phyloP scores from a whole-genome alignment of 2,329 filamentous ascomycete genomes.

The Cladosporium sp. region DNA sequence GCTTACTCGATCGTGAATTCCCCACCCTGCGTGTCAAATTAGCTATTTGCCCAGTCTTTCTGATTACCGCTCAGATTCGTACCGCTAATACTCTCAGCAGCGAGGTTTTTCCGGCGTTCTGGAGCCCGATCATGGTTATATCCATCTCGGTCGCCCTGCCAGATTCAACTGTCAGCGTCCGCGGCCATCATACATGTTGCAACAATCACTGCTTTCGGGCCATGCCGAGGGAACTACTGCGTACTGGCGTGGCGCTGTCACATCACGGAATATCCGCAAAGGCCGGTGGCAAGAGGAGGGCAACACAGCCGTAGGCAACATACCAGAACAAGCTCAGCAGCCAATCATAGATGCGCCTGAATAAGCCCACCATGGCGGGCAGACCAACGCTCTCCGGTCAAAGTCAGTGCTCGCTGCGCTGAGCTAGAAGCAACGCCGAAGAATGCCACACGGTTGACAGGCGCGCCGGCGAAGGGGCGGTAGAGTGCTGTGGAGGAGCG shows the following conservation, averaged over 20 bases:
- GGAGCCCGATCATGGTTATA: conserved; percentile 96
- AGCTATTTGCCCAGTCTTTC: conserved; percentile 13
- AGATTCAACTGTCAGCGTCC: conserved; percentile 15
- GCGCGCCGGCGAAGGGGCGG: conserved; percentile 1
- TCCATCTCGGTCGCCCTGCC: conserved; percentile 97
- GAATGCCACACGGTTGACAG: conserved; percentile 6
- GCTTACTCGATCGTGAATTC: conserved; percentile 98
- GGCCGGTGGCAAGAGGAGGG: conserved; percentile 6
- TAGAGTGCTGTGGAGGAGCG: conserved; percentile 2
- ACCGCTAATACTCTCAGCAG: conserved; percentile 89
- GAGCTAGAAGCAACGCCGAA: conserved; percentile 13
- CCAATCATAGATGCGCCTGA: conserved; percentile 97
- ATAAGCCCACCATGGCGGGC: conserved; percentile 72
- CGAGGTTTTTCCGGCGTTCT: conserved; percentile 97
- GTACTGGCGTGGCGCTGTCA: too few species aligned
- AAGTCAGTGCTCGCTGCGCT: conserved; percentile 13
- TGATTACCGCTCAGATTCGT: conserved; percentile 41
- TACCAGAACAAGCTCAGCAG: conserved; percentile 96
- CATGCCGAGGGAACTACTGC: too few species aligned
- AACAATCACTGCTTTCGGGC: not conserved
- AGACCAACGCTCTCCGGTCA: conserved; percentile 10
- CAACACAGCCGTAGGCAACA: conserved; percentile 13
- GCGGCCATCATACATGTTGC: conserved; percentile 9
- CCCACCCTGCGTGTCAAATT: conserved; percentile 60
- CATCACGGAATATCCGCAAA: too few species aligned